phyloP scores from a whole-genome alignment of 208 protist species.

The Leishmania major region DNA sequence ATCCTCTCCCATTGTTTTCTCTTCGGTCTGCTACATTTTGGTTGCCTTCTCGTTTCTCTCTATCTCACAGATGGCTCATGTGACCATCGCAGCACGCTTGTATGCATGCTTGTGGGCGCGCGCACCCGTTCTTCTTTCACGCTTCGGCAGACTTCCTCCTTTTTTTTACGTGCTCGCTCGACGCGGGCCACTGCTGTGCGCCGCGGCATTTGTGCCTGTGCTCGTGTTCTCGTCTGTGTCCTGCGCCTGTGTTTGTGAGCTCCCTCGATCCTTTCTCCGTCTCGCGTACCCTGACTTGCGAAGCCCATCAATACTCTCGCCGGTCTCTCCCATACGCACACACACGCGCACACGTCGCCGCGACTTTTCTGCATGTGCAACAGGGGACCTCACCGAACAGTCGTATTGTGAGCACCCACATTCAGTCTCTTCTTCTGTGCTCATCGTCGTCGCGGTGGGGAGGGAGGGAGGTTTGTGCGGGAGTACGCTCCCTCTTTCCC shows the following conservation, averaged over 20 bases:
- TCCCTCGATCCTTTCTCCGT: not conserved
- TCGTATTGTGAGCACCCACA: not conserved
- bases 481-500: not conserved
- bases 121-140: not conserved
- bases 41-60: too few species aligned
- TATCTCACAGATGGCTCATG: not conserved
- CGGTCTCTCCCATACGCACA: not conserved
- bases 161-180: not conserved
- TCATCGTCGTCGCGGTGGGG: not conserved
- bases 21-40: not conserved
- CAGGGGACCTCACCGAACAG: not conserved
- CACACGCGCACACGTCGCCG: not conserved
- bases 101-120: not conserved
- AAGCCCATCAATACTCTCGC: not conserved
- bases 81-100: not conserved
- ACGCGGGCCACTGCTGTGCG: not conserved
- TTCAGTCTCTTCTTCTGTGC: not conserved
- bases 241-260: not conserved
- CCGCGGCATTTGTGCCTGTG: not conserved
- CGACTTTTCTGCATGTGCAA: too few species aligned
- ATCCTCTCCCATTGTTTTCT: not conserved
- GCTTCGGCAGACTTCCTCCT: not conserved
- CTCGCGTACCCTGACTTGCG: not conserved
- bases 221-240: not conserved
- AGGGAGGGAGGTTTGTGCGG: not conserved